These are phyloP conservation scores for Phytophthora parvispora DNA, from an alignment of 352 stramenopile species.

Conservation along the genomic window DNA sequence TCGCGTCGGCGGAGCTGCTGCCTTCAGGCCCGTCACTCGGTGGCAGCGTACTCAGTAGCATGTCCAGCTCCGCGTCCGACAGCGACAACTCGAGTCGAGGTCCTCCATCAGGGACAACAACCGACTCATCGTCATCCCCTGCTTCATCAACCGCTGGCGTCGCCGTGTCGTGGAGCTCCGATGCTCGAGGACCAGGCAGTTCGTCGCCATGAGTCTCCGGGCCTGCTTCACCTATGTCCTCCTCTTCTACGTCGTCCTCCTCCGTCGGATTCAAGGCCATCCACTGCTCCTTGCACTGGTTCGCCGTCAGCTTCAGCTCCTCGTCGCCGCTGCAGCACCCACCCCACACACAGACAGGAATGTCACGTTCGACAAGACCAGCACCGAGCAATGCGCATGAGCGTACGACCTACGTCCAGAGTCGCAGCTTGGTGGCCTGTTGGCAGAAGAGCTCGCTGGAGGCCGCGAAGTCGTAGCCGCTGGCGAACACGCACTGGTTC, in stretches of 20 bases:
- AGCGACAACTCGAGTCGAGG: constrained; percentile 67
- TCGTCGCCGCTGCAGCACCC: constrained; percentile 10
- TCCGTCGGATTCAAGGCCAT: constrained; percentile 75
- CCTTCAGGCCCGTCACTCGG: constrained; percentile 1
- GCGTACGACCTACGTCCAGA: constrained; percentile 47
- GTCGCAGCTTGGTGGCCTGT: constrained; percentile 47
- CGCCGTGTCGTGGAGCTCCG: not conserved
- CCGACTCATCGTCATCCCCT: constrained; percentile 17
- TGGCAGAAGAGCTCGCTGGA: constrained; percentile 49
- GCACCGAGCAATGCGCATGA: not conserved
- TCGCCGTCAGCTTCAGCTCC: constrained; percentile 50
- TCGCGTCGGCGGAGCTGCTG: constrained; percentile 18
- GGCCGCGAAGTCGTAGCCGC: constrained; percentile 73
- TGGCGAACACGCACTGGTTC: constrained; percentile 84
- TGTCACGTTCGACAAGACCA: not conserved
- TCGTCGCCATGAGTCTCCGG: constrained; percentile 3
- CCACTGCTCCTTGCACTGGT: constrained; percentile 70
- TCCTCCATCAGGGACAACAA: constrained; percentile 6
- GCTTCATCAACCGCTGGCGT: not conserved
- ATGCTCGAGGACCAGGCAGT: not conserved
- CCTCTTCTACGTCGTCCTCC: constrained; percentile 41
- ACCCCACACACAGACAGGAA: not conserved
- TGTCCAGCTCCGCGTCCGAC: constrained; percentile 65
- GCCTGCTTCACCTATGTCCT: constrained; percentile 11
- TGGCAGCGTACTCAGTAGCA: constrained; percentile 57